phyloP scores from a whole-genome alignment of 306 rosid genomes.

The Dryas drummondii region DNA sequence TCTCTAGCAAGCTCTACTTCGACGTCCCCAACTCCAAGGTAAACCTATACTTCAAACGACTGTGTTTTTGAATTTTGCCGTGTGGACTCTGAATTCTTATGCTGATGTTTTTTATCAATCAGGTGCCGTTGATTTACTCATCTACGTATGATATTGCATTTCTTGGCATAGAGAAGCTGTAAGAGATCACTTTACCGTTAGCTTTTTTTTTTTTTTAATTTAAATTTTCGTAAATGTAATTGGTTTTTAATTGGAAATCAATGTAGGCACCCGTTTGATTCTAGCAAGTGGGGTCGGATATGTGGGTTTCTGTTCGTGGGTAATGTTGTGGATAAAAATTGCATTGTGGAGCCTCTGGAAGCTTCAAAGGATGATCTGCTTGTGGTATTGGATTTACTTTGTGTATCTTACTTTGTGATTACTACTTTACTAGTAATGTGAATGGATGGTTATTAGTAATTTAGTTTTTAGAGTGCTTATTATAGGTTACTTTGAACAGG shows the following conservation, averaged over 20 bases:
- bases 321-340: constrained; percentile 43
- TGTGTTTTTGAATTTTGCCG: constrained; percentile 5
- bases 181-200: constrained; percentile 16
- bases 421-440: neutral
- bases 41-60: neutral
- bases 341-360: constrained; percentile 77
- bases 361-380: constrained; percentile 84
- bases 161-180: constrained; percentile 90
- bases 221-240: neutral
- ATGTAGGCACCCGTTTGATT: constrained; percentile 94
- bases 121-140: constrained; percentile 92
- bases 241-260: neutral
- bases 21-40: constrained; percentile 75
- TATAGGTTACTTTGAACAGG: constrained; percentile 39
- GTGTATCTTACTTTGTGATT: neutral
- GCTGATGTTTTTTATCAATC: constrained; percentile 18
- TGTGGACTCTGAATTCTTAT: constrained; percentile 2
- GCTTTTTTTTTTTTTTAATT: neutral
- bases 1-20: constrained; percentile 78
- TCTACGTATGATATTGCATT: constrained; percentile 65
- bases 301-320: constrained; percentile 57
- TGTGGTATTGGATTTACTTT: constrained; percentile 47
- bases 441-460: neutral
- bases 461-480: neutral
- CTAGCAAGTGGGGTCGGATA: constrained; percentile 81